Conservation (phyloP, 2,329 filamentous ascomycete species). For the Ophiocordyceps camponoti-rufipedis region DNA sequence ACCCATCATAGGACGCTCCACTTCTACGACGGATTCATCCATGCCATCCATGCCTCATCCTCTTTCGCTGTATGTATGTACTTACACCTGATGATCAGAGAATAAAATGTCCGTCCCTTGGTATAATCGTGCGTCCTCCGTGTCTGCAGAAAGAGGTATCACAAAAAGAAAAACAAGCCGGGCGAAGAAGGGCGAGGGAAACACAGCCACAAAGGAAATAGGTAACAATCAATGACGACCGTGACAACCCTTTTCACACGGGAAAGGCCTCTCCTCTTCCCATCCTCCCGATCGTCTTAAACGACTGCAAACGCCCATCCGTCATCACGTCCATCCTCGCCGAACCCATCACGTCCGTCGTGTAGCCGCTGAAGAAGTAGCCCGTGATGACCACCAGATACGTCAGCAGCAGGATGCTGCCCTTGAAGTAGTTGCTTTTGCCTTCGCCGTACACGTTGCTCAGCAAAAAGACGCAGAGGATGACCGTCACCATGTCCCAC, state of each 20-base stretch:
- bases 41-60: not conserved
- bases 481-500: constrained; percentile 97
- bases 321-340: constrained; percentile 35
- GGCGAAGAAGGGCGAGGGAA: not conserved
- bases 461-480: constrained; percentile 85
- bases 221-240: too few relatives aligned
- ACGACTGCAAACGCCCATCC: constrained; percentile 30
- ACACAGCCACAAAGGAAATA: not conserved
- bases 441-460: constrained; percentile 97
- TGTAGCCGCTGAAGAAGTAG: constrained; percentile 64
- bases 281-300: constrained; percentile 34
- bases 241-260: not conserved
- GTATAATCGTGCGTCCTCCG: not conserved
- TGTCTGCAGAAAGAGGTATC: not conserved
- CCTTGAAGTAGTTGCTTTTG: constrained; percentile 99
- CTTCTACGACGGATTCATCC: not conserved
- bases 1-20: constrained; percentile 1
- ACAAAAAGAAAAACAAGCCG: not conserved
- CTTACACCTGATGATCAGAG: not conserved
- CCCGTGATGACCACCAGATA: constrained; percentile 86
- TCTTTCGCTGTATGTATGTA: not conserved
- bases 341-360: constrained; percentile 22
- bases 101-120: not conserved
- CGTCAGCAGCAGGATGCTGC: constrained; percentile 79
- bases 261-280: constrained; percentile 13